These are phyloP conservation scores for Suhomyces anneliseae DNA, from an alignment of 1,139 yeast species.

Conservation along the genomic window DNA sequence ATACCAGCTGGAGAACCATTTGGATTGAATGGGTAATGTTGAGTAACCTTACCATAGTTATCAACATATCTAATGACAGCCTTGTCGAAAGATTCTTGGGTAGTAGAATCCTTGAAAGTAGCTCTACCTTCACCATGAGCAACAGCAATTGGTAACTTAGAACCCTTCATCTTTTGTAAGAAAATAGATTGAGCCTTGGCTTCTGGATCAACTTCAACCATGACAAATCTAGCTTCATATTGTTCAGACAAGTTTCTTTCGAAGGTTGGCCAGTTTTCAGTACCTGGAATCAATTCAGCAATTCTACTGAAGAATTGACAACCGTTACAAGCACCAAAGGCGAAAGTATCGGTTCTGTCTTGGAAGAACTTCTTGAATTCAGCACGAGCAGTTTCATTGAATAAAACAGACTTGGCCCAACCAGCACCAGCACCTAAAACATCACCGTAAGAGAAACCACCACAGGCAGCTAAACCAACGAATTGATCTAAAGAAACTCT, in stretches of 20 bases:
- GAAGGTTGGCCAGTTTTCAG: conserved; percentile 95
- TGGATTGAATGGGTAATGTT: conserved; percentile 88
- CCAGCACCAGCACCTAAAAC: conserved; percentile 99
- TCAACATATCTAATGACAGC: conserved; percentile 76
- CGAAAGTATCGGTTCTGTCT: conserved; percentile 87
- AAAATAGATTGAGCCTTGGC: conserved; percentile 63
- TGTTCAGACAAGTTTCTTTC: conserved; percentile 92
- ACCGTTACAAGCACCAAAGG: conserved; percentile 99
- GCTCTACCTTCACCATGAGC: conserved; percentile 99
- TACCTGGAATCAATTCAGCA: conserved; percentile 88
- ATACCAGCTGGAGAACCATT: conserved; percentile 95
- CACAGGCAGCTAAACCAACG: conserved; percentile 97
- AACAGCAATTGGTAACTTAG: conserved; percentile 91
- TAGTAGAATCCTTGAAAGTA: conserved; percentile 50
- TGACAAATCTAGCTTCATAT: conserved; percentile 92
- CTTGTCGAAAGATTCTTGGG: conserved; percentile 46
- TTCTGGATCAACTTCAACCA: conserved; percentile 70
- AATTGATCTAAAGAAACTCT: conserved; percentile 73
- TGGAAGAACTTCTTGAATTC: conserved; percentile 83
- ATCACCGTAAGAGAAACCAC: conserved; percentile 99
- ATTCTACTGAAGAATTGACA: conserved; percentile 94
- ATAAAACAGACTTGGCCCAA: conserved; percentile 97
- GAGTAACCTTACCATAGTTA: conserved; percentile 83
- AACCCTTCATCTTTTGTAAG: conserved; percentile 87
- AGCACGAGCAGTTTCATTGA: conserved; percentile 71